Conservation (phyloP, 2,329 filamentous ascomycete genomes). For the Neoscytalidium dimidiatum region DNA sequence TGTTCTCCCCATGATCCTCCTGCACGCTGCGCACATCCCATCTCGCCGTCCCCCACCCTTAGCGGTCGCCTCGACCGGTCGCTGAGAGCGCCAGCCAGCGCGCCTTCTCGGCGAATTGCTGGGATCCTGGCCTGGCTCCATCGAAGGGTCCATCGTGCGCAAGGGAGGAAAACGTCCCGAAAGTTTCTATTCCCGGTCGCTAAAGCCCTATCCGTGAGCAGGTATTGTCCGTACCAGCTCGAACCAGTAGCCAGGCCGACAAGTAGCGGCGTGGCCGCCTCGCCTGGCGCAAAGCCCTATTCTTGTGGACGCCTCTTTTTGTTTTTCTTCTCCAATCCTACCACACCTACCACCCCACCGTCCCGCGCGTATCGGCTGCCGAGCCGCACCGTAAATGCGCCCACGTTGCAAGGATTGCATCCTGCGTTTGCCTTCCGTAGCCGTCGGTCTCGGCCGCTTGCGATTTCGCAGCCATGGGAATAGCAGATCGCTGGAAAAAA, state of each 20-base stretch:
- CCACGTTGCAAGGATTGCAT: background rate
- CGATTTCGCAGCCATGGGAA: background rate
- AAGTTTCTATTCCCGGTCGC: slow-evolving; percentile 5
- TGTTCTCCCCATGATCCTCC: background rate
- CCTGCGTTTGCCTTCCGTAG: background rate
- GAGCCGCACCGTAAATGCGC: slow-evolving; percentile 12
- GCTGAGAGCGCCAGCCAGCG: background rate
- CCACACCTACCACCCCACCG: background rate
- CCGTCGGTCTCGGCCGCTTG: background rate
- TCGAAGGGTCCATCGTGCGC: background rate
- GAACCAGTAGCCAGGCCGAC: background rate
- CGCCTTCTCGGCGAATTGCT: background rate
- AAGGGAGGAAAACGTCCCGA: background rate
- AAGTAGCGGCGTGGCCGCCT: too few species aligned
- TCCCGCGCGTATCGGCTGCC: slow-evolving; percentile 1
- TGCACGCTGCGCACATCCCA: background rate
- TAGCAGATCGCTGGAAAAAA: background rate
- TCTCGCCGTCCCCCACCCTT: background rate
- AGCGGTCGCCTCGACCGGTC: background rate
- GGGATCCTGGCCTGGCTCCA: background rate
- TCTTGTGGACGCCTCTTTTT: background rate
- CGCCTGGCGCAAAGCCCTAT: background rate
- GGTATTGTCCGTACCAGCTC: background rate
- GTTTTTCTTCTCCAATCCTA: background rate
- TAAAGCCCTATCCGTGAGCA: background rate